These are phyloP conservation scores for Fraxinus sp. DNA, from an alignment of 305 asterid species.

Conservation along the genomic window DNA sequence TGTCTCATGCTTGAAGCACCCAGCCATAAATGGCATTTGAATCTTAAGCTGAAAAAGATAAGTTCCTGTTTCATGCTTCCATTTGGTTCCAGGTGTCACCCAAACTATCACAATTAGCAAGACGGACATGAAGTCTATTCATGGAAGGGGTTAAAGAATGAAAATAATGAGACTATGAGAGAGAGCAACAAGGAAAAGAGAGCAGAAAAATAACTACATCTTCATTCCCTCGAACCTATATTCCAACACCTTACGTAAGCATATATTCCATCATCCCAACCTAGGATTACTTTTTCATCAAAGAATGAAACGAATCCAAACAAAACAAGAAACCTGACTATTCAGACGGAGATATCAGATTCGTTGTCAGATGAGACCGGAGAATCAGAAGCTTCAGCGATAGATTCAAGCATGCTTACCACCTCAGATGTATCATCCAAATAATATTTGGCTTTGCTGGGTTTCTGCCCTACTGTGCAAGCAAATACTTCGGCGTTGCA, in stretches of 20 bases:
- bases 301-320: constrained; percentile 31
- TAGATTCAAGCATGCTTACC: constrained; percentile 73
- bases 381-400: constrained; percentile 77
- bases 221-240: constrained; percentile 42
- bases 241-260: constrained; percentile 36
- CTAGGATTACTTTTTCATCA: constrained; percentile 28
- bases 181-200: constrained; percentile 20
- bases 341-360: constrained; percentile 47
- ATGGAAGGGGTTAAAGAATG: constrained; percentile 35
- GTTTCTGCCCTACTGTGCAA: constrained; percentile 95
- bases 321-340: constrained; percentile 34
- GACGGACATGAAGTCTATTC: constrained; percentile 29
- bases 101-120: constrained; percentile 26
- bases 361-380: constrained; percentile 73
- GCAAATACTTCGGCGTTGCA: constrained; percentile 72
- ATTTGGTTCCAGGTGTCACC: constrained; percentile 37
- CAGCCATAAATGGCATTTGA: constrained; percentile 16
- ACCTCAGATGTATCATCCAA: constrained; percentile 86
- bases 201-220: constrained; percentile 28
- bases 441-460: constrained; percentile 92
- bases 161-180: constrained; percentile 1
- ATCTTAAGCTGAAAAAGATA: constrained; percentile 23
- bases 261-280: constrained; percentile 36
- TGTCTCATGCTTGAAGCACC: background rate
- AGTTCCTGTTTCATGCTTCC: constrained; percentile 20